A percentile compares a stretch with the other conserved stretches of the same genome.
Evolutionary conservation across 2,329 filamentous ascomycete genomes (phyloP).

Genomic region (Xylariaceae sp.): DNA sequence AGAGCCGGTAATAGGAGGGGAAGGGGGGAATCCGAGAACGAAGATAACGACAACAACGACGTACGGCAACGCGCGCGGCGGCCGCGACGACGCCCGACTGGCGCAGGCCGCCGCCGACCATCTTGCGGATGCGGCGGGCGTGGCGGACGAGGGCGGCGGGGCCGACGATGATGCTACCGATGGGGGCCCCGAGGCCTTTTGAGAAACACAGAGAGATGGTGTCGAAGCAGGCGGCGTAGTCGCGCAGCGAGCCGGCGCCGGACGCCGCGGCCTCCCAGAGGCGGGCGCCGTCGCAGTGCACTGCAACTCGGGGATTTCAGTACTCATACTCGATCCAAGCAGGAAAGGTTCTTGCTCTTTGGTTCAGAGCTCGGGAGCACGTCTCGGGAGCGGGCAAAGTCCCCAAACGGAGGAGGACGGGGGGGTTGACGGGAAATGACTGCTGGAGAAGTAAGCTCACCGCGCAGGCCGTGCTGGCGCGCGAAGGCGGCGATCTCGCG

Average conservation of each 20-base stretch:
- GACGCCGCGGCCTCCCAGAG: constrained; percentile 43
- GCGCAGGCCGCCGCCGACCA: constrained; percentile 69
- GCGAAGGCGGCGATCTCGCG: constrained; percentile 26
- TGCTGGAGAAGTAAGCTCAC: too few relatives aligned
- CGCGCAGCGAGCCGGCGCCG: constrained; percentile 32
- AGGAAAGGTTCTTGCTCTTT: too few relatives aligned
- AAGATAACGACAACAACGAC: too few relatives aligned
- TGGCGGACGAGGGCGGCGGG: constrained; percentile 50
- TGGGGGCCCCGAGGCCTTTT: constrained; percentile 45
- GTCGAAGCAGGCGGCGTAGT: constrained; percentile 39
- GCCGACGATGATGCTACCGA: constrained; percentile 41
- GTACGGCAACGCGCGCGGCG: constrained; percentile 65
- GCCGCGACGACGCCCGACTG: constrained; percentile 71
- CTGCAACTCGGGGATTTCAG: too few relatives aligned
- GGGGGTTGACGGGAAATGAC: too few relatives aligned
- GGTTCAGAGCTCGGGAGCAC: too few relatives aligned
- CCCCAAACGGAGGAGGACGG: too few relatives aligned
- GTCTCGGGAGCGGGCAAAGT: too few relatives aligned
- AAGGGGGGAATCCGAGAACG: too few relatives aligned
- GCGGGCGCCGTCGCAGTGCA: constrained; percentile 46
- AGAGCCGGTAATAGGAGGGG: too few relatives aligned
- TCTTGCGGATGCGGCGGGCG: constrained; percentile 70
- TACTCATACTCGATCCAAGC: too few relatives aligned
- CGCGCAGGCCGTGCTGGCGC: constrained; percentile 22
- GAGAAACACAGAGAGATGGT: constrained; percentile 42